These are phyloP conservation scores for Candida buenavistaensis DNA, from an alignment of 1,139 yeast genomes.

Conservation along the genomic window DNA sequence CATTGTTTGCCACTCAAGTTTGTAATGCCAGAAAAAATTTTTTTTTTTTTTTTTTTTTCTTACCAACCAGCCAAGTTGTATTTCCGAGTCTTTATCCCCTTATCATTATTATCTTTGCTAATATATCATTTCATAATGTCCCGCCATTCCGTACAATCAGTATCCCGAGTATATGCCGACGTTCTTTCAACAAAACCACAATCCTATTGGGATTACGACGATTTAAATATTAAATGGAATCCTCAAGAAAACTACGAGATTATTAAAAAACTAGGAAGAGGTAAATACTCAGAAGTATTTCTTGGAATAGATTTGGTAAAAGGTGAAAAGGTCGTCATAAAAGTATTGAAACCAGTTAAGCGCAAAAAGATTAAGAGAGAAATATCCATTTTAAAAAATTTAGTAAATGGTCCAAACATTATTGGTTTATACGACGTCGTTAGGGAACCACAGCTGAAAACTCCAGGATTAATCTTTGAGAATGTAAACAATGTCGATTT, in stretches of 20 bases:
- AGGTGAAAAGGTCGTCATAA: slow-evolving; percentile 67
- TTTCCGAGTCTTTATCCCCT: too few species aligned
- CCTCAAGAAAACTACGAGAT: slow-evolving; percentile 50
- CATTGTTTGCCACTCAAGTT: too few species aligned
- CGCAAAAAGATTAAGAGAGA: slow-evolving; percentile 95
- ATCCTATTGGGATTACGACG: slow-evolving; percentile 51
- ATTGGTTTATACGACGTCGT: slow-evolving; percentile 82
- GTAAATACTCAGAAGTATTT: slow-evolving; percentile 51
- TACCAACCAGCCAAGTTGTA: too few species aligned
- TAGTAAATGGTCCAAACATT: slow-evolving; percentile 84
- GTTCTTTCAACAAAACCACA: slow-evolving; percentile 45
- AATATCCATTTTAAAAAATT: slow-evolving; percentile 85
- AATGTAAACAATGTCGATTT: slow-evolving; percentile 89
- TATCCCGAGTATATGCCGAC: slow-evolving; percentile 45
- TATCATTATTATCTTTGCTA: too few species aligned
- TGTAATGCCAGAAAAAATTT: too few species aligned
- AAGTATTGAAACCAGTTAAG: slow-evolving; percentile 95
- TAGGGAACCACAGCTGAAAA: slow-evolving; percentile 85
- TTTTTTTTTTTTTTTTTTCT: too few species aligned
- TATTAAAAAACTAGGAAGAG: slow-evolving; percentile 47
- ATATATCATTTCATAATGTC: too few species aligned
- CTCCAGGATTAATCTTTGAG: slow-evolving; percentile 93
- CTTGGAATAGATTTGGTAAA: slow-evolving; percentile 35
- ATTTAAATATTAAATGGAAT: slow-evolving; percentile 46
- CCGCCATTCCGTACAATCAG: slow-evolving; percentile 35